Percentiles rank a stretch among this genome's conserved stretches.
phyloP scores from a whole-genome alignment of 768 basidiomycete species.

The Leccinum disarticulatum region DNA sequence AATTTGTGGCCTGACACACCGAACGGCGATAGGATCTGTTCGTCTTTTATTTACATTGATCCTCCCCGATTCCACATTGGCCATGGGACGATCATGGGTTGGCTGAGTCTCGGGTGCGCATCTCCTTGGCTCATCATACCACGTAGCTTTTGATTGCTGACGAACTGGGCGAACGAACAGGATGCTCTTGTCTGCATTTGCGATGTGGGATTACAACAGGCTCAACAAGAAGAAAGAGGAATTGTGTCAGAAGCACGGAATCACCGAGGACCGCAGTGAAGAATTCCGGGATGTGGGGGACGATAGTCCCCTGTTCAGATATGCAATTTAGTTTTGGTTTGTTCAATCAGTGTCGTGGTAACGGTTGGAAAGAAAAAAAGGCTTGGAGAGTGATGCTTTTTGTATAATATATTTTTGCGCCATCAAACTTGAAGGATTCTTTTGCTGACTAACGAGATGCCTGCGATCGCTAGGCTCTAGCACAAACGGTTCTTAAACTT shows the following conservation, averaged over 20 bases:
- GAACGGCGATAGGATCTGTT: slow-evolving; percentile 34
- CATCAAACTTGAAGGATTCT: background rate
- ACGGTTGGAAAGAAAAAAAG: background rate
- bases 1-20: slow-evolving; percentile 4
- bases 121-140: slow-evolving; percentile 13
- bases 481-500: too few relatives aligned
- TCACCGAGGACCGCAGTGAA: slow-evolving; percentile 38
- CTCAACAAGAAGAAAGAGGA: slow-evolving; percentile 51
- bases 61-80: slow-evolving; percentile 39
- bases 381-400: background rate
- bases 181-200: slow-evolving; percentile 39
- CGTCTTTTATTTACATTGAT: slow-evolving; percentile 42
- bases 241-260: slow-evolving; percentile 42
- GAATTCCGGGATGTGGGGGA: slow-evolving; percentile 52
- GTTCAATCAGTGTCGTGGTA: background rate
- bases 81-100: slow-evolving; percentile 39
- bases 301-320: slow-evolving; percentile 56
- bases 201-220: slow-evolving; percentile 49
- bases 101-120: slow-evolving; percentile 28
- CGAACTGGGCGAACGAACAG: slow-evolving; percentile 29
- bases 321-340: slow-evolving; percentile 16
- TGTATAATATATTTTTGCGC: background rate
- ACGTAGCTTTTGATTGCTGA: slow-evolving; percentile 26
- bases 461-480: too few relatives aligned
- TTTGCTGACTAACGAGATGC: too few relatives aligned